phyloP scores from a whole-genome alignment of 2,329 filamentous ascomycete genomes.

The Metarhizium robertsii region DNA sequence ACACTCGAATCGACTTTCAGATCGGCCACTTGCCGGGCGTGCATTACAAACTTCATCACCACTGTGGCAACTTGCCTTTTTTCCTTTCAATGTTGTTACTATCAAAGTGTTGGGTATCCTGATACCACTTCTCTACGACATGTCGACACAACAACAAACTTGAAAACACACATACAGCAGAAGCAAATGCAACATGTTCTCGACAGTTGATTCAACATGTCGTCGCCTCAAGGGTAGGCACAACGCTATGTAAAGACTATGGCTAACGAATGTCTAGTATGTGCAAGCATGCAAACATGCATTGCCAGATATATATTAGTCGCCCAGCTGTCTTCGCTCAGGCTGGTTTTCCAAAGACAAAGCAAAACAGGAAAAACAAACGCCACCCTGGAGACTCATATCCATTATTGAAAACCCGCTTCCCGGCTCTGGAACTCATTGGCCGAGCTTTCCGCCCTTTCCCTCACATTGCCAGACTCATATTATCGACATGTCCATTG shows the following conservation, averaged over 20 bases:
- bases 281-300: not conserved
- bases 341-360: not conserved
- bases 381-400: not conserved
- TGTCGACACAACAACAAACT: not conserved
- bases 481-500: not conserved
- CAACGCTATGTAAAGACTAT: not conserved
- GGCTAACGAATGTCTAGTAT: constrained; percentile 5
- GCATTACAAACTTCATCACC: too few relatives aligned
- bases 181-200: not conserved
- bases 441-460: not conserved
- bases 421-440: not conserved
- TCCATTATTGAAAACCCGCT: not conserved
- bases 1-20: too few relatives aligned
- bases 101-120: too few relatives aligned
- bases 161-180: not conserved
- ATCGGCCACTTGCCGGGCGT: too few relatives aligned
- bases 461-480: not conserved
- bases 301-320: not conserved
- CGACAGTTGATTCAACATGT: constrained; percentile 1
- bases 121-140: not conserved
- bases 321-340: not conserved
- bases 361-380: not conserved
- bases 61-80: too few relatives aligned
- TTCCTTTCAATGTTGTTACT: too few relatives aligned
- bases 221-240: not conserved